A percentile compares a stretch with the other conserved stretches of the same genome.
Conservation (phyloP, 148 eudicot species). For the Tetragonia tetragonoides region DNA sequence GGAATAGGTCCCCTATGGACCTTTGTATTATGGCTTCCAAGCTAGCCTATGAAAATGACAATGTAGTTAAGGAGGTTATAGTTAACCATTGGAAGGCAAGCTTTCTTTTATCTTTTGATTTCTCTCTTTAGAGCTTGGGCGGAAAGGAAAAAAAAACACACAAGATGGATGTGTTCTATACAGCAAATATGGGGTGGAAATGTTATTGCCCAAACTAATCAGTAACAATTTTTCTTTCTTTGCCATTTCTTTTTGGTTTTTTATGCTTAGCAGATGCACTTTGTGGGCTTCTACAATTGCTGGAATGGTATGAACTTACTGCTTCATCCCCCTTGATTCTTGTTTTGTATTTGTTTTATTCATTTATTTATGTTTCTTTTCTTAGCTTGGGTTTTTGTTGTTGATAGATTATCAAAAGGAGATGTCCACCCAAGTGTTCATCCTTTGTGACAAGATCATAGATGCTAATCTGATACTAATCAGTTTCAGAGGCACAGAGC, state of each 20-base stretch:
- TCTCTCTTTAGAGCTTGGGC: neutral
- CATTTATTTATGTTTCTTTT: neutral
- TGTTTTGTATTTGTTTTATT: neutral
- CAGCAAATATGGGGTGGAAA: too few relatives aligned
- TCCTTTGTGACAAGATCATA: conserved; percentile 43
- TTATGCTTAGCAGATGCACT: conserved; percentile 58
- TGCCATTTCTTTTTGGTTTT: neutral
- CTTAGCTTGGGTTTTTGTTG: neutral
- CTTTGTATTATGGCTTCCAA: conserved; percentile 72
- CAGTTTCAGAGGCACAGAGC: conserved; percentile 74
- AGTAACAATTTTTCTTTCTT: neutral
- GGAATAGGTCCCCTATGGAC: conserved; percentile 52
- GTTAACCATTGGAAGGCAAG: conserved; percentile 57
- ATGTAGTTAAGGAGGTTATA: conserved; percentile 37
- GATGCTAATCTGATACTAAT: conserved; percentile 45
- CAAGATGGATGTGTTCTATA: too few relatives aligned
- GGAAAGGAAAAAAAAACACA: too few relatives aligned
- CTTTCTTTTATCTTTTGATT: neutral
- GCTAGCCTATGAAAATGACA: conserved; percentile 58
- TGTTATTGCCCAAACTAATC: neutral
- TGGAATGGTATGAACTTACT: conserved; percentile 54
- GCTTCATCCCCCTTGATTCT: neutral
- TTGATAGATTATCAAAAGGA: conserved; percentile 46
- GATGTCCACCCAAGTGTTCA: conserved; percentile 53
- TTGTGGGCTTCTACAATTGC: conserved; percentile 56